These are phyloP conservation scores for Xylariaceae sp. DNA, from an alignment of 2,329 filamentous ascomycete genomes.

Conservation along the genomic window DNA sequence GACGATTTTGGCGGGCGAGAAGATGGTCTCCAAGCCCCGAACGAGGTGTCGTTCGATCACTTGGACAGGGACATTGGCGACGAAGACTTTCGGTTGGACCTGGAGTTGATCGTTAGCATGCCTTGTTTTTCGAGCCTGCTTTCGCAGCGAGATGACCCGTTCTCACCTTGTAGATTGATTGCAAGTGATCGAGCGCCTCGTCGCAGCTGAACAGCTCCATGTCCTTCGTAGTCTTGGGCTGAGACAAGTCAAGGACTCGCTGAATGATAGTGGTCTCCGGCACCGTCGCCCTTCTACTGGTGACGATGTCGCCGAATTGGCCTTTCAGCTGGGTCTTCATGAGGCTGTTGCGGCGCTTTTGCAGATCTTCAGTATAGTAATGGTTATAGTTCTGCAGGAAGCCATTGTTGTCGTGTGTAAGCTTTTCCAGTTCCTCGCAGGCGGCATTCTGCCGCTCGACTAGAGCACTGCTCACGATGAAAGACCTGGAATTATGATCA, in stretches of 20 bases:
- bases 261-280: neutral
- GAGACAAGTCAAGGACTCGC: neutral
- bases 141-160: too few species aligned
- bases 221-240: neutral
- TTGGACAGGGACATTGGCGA: conserved; percentile 10
- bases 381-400: conserved; percentile 35
- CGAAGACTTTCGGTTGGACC: conserved; percentile 6
- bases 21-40: conserved; percentile 7
- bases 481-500: too few species aligned
- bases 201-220: conserved; percentile 10
- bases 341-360: conserved; percentile 11
- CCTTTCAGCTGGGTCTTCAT: neutral
- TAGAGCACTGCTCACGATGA: too few species aligned
- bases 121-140: too few species aligned
- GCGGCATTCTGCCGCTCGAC: conserved; percentile 5
- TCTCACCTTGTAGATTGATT: conserved; percentile 10
- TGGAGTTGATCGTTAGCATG: too few species aligned
- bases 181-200: conserved; percentile 7
- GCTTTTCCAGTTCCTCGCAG: conserved; percentile 22
- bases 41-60: conserved; percentile 12
- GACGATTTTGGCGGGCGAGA: too few species aligned
- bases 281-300: too few species aligned
- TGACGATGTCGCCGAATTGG: too few species aligned
- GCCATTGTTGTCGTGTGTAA: conserved; percentile 26
- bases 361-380: conserved; percentile 30